Base-by-base conservation (phyloP, 768 basidiomycete genomes). In the Mycena polygramma region DNA sequence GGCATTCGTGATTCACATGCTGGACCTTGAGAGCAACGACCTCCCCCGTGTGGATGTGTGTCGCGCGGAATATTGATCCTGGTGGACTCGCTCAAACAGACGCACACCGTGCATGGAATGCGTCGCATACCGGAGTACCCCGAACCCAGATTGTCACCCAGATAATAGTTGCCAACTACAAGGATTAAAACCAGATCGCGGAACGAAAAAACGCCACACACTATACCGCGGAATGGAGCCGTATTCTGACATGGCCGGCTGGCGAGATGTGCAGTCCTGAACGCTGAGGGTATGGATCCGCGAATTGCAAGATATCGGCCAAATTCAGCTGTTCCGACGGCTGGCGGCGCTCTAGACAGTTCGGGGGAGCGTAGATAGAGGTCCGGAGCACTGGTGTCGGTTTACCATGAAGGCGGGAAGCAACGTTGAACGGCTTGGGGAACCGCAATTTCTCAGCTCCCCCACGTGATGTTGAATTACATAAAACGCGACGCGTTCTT, bases 21-120 rank as follows among this genome's bases (percentile, higher is more conserved):
- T 94, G 93, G 13, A 94, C 81, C 77, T 94, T 94, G 63, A 94
- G 84, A 3, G 93, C 93, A 49, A 92, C 91, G n/a, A 84, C 77
- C 51, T 90, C 84, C 22, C 84, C 82, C 4, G 82, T 90, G 74
- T 89, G 83, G 1, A 93, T 71, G 73, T 94, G 80, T 17, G 74
- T 77, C 0, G 93, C 93, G 24, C 86, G 84, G 75, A 85, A 94
- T 67, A 94, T 94, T 20, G 90, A 89, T 48, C 93, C 93, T 94
- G 71, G 8, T n/a, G n/a, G n/a, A 57, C 37, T 24, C 30, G 48
- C 57, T 61, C 62, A 55, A 41, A 30, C 22, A 63, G 45, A 43
- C 51, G 17, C n/a, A 43, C 51, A 17, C n/a, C 30, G 39, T 35
- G 55, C 17, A 58, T 55, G 43, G 30, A 53, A 36, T 30, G 26